Evolutionary conservation across 2,329 filamentous ascomycete species (phyloP).

Genomic region (Paecilomyces dactylethromorphus): DNA sequence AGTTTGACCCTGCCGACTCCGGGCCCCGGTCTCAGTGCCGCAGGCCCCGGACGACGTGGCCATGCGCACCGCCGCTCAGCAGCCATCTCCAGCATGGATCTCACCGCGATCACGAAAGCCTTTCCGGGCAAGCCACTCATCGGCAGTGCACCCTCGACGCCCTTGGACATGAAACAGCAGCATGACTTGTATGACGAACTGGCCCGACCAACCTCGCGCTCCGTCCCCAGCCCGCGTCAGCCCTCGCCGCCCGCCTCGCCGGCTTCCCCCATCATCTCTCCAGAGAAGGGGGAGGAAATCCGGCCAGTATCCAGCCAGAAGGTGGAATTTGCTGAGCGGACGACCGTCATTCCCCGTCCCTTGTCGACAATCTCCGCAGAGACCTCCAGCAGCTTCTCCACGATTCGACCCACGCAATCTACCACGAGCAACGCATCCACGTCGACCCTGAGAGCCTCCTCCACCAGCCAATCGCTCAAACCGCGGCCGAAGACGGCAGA

Average conservation of each 20-base stretch:
- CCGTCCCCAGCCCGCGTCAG: slow-evolving; percentile 21
- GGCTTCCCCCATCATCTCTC: slow-evolving; percentile 26
- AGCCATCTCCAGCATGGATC: slow-evolving; percentile 77
- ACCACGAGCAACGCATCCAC: slow-evolving; percentile 51
- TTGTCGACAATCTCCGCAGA: slow-evolving; percentile 79
- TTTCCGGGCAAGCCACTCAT: slow-evolving; percentile 37
- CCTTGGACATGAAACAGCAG: slow-evolving; percentile 33
- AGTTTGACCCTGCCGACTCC: slow-evolving; percentile 14
- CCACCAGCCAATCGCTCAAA: slow-evolving; percentile 15
- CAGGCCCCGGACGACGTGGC: slow-evolving; percentile 54
- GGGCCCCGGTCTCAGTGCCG: slow-evolving; percentile 33
- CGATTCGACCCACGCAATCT: slow-evolving; percentile 61
- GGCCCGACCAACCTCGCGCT: slow-evolving; percentile 26
- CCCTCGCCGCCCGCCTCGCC: slow-evolving; percentile 26
- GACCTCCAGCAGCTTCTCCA: slow-evolving; percentile 67
- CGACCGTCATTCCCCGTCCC: slow-evolving; percentile 62
- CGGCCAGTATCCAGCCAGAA: slow-evolving; percentile 1
- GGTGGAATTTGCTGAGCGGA: slow-evolving; percentile 9
- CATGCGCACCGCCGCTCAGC: slow-evolving; percentile 75
- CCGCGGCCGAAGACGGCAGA: slow-evolving; percentile 40
- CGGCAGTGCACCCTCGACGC: slow-evolving; percentile 54
- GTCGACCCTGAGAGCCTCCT: slow-evolving; percentile 8
- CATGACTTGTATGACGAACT: slow-evolving; percentile 20
- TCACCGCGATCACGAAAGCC: slow-evolving; percentile 50
- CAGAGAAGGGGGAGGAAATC: slow-evolving; percentile 11